phyloP scores from a whole-genome alignment of 1,139 yeast species.

The Kluyveromyces marxianus region DNA sequence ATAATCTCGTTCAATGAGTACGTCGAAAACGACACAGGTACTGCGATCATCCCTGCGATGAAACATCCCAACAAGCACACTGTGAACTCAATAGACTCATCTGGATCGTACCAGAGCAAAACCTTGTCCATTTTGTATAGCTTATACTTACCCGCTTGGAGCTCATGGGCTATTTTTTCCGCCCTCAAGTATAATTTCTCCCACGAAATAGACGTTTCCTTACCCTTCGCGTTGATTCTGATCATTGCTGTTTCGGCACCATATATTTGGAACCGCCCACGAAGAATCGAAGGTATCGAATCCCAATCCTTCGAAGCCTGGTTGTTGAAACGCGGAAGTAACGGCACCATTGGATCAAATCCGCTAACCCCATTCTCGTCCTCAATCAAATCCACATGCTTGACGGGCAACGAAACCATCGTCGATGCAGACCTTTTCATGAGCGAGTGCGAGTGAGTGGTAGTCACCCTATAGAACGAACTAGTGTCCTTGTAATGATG shows the following conservation, averaged over 20 bases:
- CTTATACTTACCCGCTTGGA: slow-evolving; percentile 52
- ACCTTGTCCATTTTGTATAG: slow-evolving; percentile 79
- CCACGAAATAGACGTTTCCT: slow-evolving; percentile 80
- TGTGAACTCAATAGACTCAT: slow-evolving; percentile 78
- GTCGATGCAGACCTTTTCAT: background rate
- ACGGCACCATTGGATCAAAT: slow-evolving; percentile 43
- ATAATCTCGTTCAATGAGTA: slow-evolving; percentile 59
- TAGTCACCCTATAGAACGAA: slow-evolving; percentile 28
- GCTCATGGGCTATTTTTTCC: slow-evolving; percentile 83
- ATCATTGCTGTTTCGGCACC: slow-evolving; percentile 66
- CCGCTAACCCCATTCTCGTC: slow-evolving; percentile 4
- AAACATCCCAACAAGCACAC: slow-evolving; percentile 88
- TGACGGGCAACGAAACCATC: background rate
- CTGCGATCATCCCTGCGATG: slow-evolving; percentile 89
- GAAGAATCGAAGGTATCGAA: slow-evolving; percentile 61
- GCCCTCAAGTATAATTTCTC: slow-evolving; percentile 78
- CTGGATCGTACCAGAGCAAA: slow-evolving; percentile 72
- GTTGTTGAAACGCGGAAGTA: slow-evolving; percentile 48
- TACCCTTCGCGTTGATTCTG: slow-evolving; percentile 70
- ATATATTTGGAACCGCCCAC: slow-evolving; percentile 62
- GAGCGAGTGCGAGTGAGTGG: slow-evolving; percentile 19
- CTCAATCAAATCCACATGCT: background rate
- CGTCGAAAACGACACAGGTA: slow-evolving; percentile 75
- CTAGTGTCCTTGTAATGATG: slow-evolving; percentile 2
- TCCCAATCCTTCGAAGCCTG: slow-evolving; percentile 46